Evolutionary conservation across 2,329 filamentous ascomycete genomes (phyloP).

Genomic region (Ophiostoma sp.): DNA sequence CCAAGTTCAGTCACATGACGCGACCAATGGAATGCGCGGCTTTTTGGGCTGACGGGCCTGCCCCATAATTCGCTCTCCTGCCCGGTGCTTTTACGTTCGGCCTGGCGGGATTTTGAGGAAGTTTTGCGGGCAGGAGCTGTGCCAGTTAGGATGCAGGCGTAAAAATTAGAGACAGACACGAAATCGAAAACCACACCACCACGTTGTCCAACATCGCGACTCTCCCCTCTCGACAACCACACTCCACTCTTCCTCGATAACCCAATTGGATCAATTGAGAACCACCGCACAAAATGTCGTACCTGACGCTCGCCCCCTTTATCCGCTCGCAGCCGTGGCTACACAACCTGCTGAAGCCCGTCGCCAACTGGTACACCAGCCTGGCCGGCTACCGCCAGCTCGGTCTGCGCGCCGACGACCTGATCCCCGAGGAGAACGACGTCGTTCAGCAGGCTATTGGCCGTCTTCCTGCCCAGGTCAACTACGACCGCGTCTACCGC

Average conservation of each 20-base stretch:
- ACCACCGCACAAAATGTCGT: constrained; percentile 19
- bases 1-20: constrained; percentile 7
- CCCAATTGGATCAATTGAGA: neutral
- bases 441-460: constrained; percentile 82
- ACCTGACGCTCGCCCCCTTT: constrained; percentile 44
- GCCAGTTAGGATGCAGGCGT: neutral
- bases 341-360: constrained; percentile 71
- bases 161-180: constrained; percentile 20
- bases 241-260: neutral
- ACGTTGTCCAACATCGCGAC: neutral
- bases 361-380: constrained; percentile 86
- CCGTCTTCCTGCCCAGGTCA: constrained; percentile 84
- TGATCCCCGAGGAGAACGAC: constrained; percentile 91
- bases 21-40: constrained; percentile 29
- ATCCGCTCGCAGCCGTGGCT: constrained; percentile 87
- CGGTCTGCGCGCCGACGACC: constrained; percentile 71
- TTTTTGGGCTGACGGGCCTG: constrained; percentile 25
- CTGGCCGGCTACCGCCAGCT: constrained; percentile 57
- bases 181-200: constrained; percentile 17
- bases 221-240: neutral
- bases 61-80: constrained; percentile 12
- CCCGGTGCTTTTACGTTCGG: constrained; percentile 24
- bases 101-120: constrained; percentile 33
- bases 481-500: constrained; percentile 97
- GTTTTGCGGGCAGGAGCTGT: neutral